These are phyloP conservation scores for Penicillium sp. DNA, from an alignment of 2,329 filamentous ascomycete species.

Conservation along the genomic window DNA sequence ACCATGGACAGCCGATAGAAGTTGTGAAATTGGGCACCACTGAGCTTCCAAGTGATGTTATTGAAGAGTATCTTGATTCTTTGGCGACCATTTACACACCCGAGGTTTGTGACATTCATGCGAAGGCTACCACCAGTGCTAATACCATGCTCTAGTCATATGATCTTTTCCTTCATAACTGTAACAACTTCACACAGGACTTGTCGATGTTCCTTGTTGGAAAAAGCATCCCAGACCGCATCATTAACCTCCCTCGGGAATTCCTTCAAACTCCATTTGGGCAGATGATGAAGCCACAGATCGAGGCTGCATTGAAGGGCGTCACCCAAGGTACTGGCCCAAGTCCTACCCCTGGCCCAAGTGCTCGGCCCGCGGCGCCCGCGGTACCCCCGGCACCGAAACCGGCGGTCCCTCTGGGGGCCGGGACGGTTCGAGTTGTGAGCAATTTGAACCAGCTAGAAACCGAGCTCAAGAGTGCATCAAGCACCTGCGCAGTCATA, in stretches of 20 bases:
- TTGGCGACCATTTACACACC: conserved; percentile 79
- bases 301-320: conserved; percentile 65
- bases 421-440: conserved; percentile 62
- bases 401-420: conserved; percentile 15
- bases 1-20: conserved; percentile 83
- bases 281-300: conserved; percentile 79
- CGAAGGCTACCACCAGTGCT: conserved; percentile 1
- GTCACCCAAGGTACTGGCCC: conserved; percentile 60
- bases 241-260: conserved; percentile 78
- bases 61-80: conserved; percentile 85
- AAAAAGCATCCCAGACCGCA: conserved; percentile 83
- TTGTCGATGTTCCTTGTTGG: conserved; percentile 87
- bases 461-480: conserved; percentile 59
- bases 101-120: conserved; percentile 54
- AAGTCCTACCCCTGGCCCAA: conserved; percentile 21
- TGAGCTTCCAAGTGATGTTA: conserved; percentile 74
- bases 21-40: conserved; percentile 74
- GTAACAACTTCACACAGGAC: conserved; percentile 96
- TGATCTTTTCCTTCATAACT: conserved; percentile 87
- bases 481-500: conserved; percentile 71
- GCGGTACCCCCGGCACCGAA: conserved; percentile 15
- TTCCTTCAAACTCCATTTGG: conserved; percentile 87
- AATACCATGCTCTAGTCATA: conserved; percentile 64
- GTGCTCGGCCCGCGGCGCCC: conserved; percentile 11
- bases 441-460: conserved; percentile 63